Evolutionary conservation across 306 rosid species (phyloP).

Genomic region (Prunus kanzakura): DNA sequence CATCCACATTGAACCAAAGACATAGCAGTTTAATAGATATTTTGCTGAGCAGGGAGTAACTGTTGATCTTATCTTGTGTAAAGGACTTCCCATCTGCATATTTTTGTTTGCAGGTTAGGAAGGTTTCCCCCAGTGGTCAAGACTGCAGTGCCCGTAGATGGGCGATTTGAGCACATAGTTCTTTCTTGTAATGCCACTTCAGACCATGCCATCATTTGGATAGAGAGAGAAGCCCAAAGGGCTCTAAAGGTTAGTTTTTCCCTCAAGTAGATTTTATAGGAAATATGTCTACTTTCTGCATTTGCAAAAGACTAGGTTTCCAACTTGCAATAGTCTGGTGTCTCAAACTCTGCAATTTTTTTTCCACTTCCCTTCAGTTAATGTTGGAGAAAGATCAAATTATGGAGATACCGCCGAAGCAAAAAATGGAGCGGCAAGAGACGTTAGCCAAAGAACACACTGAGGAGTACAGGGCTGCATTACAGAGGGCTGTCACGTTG

Average conservation of each 20-base stretch:
- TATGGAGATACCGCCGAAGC: slow-evolving; percentile 67
- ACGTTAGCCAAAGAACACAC: slow-evolving; percentile 58
- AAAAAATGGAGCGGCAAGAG: slow-evolving; percentile 77
- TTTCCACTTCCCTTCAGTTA: slow-evolving; percentile 43
- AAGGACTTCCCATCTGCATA: slow-evolving; percentile 7
- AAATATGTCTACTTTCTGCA: background rate
- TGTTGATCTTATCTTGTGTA: background rate
- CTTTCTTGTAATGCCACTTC: slow-evolving; percentile 93
- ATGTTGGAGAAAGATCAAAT: slow-evolving; percentile 52
- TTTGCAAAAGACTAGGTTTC: background rate
- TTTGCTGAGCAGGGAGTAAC: background rate
- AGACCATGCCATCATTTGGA: slow-evolving; percentile 92
- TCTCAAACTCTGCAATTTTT: slow-evolving; percentile 7
- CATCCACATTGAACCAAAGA: background rate
- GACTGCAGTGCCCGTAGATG: slow-evolving; percentile 95
- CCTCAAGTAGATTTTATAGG: background rate
- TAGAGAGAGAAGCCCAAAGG: slow-evolving; percentile 79
- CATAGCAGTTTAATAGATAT: background rate
- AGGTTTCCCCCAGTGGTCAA: slow-evolving; percentile 82
- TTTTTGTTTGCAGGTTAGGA: slow-evolving; percentile 56
- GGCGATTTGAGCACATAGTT: slow-evolving; percentile 90
- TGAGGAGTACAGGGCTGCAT: slow-evolving; percentile 75
- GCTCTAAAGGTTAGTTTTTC: slow-evolving; percentile 70
- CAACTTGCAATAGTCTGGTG: background rate
- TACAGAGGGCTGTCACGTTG: slow-evolving; percentile 80